Evolutionary conservation across 495 filamentous ascomycete genomes (phyloP), one percentile per base, ranked within the genome.

Genomic region (Tuber indicum): DNA sequence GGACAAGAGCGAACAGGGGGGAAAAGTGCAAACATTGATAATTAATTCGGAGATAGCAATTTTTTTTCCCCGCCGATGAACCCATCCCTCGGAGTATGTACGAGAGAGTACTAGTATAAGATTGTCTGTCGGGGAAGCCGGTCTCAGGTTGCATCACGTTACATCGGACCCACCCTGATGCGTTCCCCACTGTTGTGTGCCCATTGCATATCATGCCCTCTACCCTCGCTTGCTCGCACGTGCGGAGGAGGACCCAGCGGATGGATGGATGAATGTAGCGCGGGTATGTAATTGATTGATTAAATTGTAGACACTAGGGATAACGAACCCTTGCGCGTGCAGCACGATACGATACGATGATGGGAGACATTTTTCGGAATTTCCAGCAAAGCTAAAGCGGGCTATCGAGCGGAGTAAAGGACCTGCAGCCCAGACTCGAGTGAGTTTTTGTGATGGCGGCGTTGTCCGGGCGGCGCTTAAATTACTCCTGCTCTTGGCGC

Each of bases 41-140:
- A 66, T 66, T 66, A 66, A 66, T 66, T 66, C 58, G 58, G 58
- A 66, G n/a, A 66, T 66, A 66, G 1, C 58, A 58, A 58, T 26
- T 23, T 49, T 49, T 26, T 23, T 49, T 49, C 26, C 10, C 6
- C 58, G n/a, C n/a, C 58, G 58, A 66, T 16, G 19, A 19, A 3
- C 26, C 5, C 32, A 26, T 32, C 6, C 16, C 32, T 62, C 52
- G 52, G 52, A 62, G 52, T 4, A 14, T 32, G 52, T 14, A 19
- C 1, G n/a, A 3, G 1, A 7, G 1, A 0, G 6, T 32, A 26
- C n/a, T 21, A 0, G 32, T 32, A 32, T n/a, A 32, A 6, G 49
- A 12, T 58, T 12, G 0, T 9, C 1, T n/a, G 8, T 62, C 52
- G 52, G 52, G 23, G n/a, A n/a, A 16, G 52, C n/a, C n/a, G 52